Evolutionary conservation across 305 asterid species (phyloP).

Genomic region (Fraxinus xanthoxyloides): DNA sequence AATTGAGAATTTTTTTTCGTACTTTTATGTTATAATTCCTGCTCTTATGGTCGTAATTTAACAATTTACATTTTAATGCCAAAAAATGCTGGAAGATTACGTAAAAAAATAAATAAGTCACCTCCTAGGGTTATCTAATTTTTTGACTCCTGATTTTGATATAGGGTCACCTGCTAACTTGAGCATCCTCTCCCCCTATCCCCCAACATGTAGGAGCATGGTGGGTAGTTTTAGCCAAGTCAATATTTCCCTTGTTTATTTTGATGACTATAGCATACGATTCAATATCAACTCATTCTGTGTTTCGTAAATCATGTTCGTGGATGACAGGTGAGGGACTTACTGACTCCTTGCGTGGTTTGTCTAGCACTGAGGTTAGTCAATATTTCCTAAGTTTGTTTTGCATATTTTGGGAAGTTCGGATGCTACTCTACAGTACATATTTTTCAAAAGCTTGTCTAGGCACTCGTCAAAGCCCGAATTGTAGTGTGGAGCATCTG

Average conservation of each 20-base stretch:
- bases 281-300: slow-evolving; percentile 1
- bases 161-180: not conserved
- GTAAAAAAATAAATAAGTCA: not conserved
- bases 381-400: not conserved
- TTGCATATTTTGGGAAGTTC: not conserved
- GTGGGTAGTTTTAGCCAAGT: not conserved
- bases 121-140: not conserved
- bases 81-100: not conserved
- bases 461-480: not conserved
- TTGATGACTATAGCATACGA: not conserved
- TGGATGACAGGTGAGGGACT: slow-evolving; percentile 71
- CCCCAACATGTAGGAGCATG: not conserved
- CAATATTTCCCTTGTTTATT: not conserved
- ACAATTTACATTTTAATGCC: not conserved
- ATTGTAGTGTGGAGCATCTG: not conserved
- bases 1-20: too few relatives aligned
- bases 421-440: not conserved
- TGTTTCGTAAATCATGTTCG: slow-evolving; percentile 15
- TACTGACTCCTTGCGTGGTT: slow-evolving; percentile 65
- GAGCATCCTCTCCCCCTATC: not conserved
- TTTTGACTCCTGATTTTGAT: not conserved
- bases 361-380: slow-evolving; percentile 69
- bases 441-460: not conserved
- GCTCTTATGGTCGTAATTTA: not conserved
- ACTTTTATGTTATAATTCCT: not conserved